These are phyloP conservation scores for Talaromyces amestolkiae DNA, from an alignment of 2,329 filamentous ascomycete genomes.

Conservation along the genomic window DNA sequence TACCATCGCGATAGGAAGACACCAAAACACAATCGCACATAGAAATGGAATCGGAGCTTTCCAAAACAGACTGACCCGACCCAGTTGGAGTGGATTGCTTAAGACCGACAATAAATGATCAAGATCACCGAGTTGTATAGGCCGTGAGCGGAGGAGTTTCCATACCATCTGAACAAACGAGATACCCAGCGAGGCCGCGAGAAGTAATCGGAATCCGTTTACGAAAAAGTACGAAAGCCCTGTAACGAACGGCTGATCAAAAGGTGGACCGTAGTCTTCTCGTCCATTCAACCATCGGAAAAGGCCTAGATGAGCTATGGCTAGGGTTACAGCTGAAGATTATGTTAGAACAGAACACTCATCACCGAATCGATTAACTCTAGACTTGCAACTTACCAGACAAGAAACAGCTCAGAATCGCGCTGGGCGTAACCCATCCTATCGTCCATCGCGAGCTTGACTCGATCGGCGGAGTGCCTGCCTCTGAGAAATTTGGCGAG, in stretches of 20 bases:
- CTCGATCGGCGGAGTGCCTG: neutral
- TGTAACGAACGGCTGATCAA: constrained; percentile 9
- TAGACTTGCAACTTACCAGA: constrained; percentile 2
- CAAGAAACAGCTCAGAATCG: constrained; percentile 8
- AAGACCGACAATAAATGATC: constrained; percentile 8
- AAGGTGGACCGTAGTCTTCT: neutral
- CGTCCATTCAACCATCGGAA: constrained; percentile 11
- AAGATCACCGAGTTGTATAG: constrained; percentile 7
- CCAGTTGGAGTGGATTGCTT: constrained; percentile 12
- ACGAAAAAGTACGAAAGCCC: constrained; percentile 12
- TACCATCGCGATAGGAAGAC: constrained; percentile 15
- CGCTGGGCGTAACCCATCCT: constrained; percentile 13
- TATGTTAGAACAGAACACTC: neutral
- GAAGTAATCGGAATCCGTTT: constrained; percentile 12
- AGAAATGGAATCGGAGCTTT: constrained; percentile 10
- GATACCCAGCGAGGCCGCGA: constrained; percentile 14
- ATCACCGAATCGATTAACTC: neutral
- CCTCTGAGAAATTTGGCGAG: neutral
- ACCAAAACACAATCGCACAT: constrained; percentile 14
- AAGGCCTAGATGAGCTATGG: constrained; percentile 12
- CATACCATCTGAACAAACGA: constrained; percentile 17
- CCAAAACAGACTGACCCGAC: constrained; percentile 2
- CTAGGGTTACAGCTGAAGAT: constrained; percentile 2
- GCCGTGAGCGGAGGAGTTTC: constrained; percentile 1
- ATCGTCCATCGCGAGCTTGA: constrained; percentile 14